Percentiles rank a stretch among this genome's conserved stretches.
These are phyloP conservation scores for Macrolepiota albuminosa DNA, from an alignment of 768 basidiomycete genomes.

Conservation along the genomic window DNA sequence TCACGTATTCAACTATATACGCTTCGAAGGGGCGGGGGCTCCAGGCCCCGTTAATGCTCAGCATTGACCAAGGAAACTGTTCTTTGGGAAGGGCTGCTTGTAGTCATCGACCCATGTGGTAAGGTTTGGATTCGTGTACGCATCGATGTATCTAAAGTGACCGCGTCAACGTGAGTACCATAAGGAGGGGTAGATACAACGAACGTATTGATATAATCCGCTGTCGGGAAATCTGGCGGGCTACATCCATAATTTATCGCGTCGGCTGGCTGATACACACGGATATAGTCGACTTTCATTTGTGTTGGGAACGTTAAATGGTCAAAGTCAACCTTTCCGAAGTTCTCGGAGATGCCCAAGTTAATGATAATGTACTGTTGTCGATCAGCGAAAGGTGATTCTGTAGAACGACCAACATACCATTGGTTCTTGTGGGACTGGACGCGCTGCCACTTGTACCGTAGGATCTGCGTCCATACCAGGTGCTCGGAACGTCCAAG, in stretches of 20 bases:
- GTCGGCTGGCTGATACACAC: conserved; percentile 67
- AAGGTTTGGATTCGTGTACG: conserved; percentile 66
- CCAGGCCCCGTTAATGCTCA: conserved; percentile 14
- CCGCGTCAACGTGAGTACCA: neutral
- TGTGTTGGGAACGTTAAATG: conserved; percentile 65
- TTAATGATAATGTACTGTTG: conserved; percentile 76
- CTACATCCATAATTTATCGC: conserved; percentile 71
- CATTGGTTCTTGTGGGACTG: conserved; percentile 84
- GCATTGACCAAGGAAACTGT: conserved; percentile 38
- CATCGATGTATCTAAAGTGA: conserved; percentile 45
- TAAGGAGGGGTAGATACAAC: conserved; percentile 11
- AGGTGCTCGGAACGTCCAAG: conserved; percentile 73
- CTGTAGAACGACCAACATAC: conserved; percentile 33
- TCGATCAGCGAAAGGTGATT: neutral
- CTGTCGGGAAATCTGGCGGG: conserved; percentile 63
- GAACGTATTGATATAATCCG: conserved; percentile 63
- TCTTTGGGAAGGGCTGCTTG: conserved; percentile 57
- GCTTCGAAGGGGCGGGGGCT: conserved; percentile 1
- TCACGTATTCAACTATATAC: neutral
- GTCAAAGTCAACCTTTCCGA: conserved; percentile 65
- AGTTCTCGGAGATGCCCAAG: conserved; percentile 78
- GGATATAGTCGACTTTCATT: conserved; percentile 44
- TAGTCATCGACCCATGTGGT: conserved; percentile 50
- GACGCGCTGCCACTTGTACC: conserved; percentile 59
- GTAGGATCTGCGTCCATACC: conserved; percentile 60